phyloP scores from a whole-genome alignment of 495 filamentous ascomycete species.

The Geopyxis carbonaria region DNA sequence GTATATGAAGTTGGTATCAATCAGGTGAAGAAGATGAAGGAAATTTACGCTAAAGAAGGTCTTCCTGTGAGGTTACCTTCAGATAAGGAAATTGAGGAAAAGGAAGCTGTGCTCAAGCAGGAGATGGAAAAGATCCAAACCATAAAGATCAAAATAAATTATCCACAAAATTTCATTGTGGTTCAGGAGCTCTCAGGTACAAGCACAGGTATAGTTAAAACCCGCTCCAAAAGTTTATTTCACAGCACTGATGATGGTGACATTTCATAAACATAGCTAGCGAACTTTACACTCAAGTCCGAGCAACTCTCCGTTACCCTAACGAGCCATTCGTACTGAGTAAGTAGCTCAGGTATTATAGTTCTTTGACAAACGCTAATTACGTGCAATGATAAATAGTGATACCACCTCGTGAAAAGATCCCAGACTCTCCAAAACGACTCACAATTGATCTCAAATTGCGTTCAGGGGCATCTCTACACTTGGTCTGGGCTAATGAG shows the following conservation, averaged over 20 bases:
- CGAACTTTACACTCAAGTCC: conserved; percentile 22
- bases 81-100: conserved; percentile 46
- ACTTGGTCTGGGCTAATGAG: conserved; percentile 54
- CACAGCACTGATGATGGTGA: conserved; percentile 29
- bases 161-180: conserved; percentile 51
- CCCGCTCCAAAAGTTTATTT: too few relatives aligned
- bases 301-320: conserved; percentile 21
- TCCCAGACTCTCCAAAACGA: conserved; percentile 35
- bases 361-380: not conserved
- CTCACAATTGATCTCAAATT: conserved; percentile 59
- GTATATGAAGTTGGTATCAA: conserved; percentile 73
- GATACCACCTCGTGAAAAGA: conserved; percentile 21
- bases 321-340: conserved; percentile 37
- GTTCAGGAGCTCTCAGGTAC: conserved; percentile 19
- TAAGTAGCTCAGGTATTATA: too few relatives aligned
- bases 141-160: conserved; percentile 61
- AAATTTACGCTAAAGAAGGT: conserved; percentile 42
- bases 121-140: conserved; percentile 45
- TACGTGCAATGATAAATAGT: conserved; percentile 8
- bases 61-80: conserved; percentile 54
- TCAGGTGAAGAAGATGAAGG: conserved; percentile 69
- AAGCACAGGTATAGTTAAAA: conserved; percentile 6
- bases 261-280: conserved; percentile 25
- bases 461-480: conserved; percentile 51
- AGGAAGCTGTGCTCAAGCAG: conserved; percentile 40